Conservation (phyloP, 1,284 basidiomycete genomes). For the Psilocybe mexicana region DNA sequence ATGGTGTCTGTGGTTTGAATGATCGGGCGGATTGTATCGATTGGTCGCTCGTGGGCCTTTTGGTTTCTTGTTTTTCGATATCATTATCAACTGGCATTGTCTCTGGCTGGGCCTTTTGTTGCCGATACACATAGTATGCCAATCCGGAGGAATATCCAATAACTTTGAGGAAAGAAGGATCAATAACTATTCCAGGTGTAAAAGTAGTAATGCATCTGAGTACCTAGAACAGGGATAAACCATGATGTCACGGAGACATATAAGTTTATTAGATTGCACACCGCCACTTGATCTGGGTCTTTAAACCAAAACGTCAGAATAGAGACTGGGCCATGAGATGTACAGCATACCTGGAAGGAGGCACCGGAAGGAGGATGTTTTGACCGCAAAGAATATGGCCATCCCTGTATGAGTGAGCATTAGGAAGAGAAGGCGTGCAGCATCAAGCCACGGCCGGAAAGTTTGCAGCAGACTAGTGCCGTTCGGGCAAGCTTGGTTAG, state of each 20-base stretch:
- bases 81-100: background rate
- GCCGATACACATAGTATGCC: constrained; percentile 14
- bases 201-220: constrained; percentile 19
- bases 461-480: constrained; percentile 44
- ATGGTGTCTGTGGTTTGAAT: background rate
- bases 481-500: background rate
- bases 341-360: constrained; percentile 38
- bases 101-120: background rate
- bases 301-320: background rate
- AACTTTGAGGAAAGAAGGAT: constrained; percentile 31
- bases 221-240: constrained; percentile 55
- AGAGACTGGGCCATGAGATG: background rate
- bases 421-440: constrained; percentile 50
- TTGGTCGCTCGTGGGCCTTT: background rate
- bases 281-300: constrained; percentile 44
- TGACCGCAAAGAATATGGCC: constrained; percentile 43
- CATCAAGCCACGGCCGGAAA: constrained; percentile 61
- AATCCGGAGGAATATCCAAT: constrained; percentile 39
- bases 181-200: background rate
- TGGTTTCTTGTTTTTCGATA: constrained; percentile 1
- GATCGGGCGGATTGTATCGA: background rate
- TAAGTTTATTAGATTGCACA: constrained; percentile 49
- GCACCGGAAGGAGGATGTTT: constrained; percentile 39
- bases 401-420: constrained; percentile 51
- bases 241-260: constrained; percentile 56